These are phyloP conservation scores for Wickerhamomyces sp. DNA, from an alignment of 1,139 yeast genomes.

Conservation along the genomic window DNA sequence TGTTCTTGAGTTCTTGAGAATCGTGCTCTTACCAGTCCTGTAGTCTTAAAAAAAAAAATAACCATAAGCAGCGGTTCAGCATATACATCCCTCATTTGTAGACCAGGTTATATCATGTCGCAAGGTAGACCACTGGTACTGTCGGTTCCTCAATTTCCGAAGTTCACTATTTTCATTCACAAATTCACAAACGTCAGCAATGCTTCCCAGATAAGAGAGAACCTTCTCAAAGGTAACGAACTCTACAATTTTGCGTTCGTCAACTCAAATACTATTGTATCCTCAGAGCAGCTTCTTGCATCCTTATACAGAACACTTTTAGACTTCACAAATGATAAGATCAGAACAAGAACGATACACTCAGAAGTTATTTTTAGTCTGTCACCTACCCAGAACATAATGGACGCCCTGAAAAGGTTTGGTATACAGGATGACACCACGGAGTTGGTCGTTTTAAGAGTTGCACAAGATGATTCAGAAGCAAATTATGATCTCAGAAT, in stretches of 20 bases:
- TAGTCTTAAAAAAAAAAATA: too few relatives aligned
- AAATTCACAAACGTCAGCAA: constrained; percentile 41
- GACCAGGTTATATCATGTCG: too few relatives aligned
- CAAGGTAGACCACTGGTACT: too few relatives aligned
- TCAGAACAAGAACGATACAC: constrained; percentile 45
- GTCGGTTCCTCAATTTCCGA: constrained; percentile 40
- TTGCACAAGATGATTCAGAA: constrained; percentile 21
- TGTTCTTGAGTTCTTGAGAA: too few relatives aligned
- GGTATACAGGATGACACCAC: constrained; percentile 37
- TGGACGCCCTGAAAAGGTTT: constrained; percentile 41
- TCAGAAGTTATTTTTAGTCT: constrained; percentile 49
- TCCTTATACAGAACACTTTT: constrained; percentile 45
- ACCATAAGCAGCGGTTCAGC: too few relatives aligned
- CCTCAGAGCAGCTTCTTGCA: constrained; percentile 43
- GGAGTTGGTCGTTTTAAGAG: constrained; percentile 33
- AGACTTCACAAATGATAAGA: constrained; percentile 34
- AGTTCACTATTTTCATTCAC: constrained; percentile 29
- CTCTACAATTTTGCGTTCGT: constrained; percentile 44
- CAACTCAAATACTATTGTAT: constrained; percentile 38
- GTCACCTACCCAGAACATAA: constrained; percentile 46
- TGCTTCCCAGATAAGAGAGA: constrained; percentile 31
- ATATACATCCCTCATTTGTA: too few relatives aligned
- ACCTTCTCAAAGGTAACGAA: constrained; percentile 31
- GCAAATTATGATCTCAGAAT: constrained; percentile 18
- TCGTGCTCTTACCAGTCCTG: too few relatives aligned